phyloP scores from a whole-genome alignment of 1,139 yeast genomes.

The Tardiomyces depauwii region DNA sequence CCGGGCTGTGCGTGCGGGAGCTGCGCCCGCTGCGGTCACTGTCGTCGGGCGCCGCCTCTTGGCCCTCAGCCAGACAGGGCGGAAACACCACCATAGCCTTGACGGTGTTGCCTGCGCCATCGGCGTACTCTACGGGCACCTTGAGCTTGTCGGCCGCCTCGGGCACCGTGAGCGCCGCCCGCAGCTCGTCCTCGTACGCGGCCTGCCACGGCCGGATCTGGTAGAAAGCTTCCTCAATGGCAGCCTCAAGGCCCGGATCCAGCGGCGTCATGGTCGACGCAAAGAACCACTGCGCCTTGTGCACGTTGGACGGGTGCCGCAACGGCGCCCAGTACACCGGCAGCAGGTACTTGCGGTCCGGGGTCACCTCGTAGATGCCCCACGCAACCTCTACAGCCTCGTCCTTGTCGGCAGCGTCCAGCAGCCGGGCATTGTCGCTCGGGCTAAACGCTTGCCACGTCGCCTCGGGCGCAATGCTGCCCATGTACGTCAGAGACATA shows the following conservation, averaged over 20 bases:
- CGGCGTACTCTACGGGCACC: constrained; percentile 14
- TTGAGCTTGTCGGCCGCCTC: constrained; percentile 20
- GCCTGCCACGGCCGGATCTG: constrained; percentile 24
- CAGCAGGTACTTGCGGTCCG: constrained; percentile 13
- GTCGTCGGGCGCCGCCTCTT: constrained; percentile 5
- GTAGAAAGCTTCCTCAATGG: constrained; percentile 17
- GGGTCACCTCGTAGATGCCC: constrained; percentile 24
- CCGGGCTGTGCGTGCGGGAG: background rate
- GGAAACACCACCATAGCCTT: constrained; percentile 20
- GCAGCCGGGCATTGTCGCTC: constrained; percentile 20
- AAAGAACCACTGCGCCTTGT: constrained; percentile 27
- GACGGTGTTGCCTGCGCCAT: constrained; percentile 9
- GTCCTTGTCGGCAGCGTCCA: constrained; percentile 6
- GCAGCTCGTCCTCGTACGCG: constrained; percentile 22
- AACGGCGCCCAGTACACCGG: constrained; percentile 29
- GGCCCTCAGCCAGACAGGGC: constrained; percentile 12
- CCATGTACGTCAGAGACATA: constrained; percentile 14
- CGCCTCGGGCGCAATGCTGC: constrained; percentile 18
- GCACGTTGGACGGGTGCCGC: constrained; percentile 19
- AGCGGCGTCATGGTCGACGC: constrained; percentile 24
- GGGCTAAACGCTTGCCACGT: constrained; percentile 31
- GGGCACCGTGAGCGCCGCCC: constrained; percentile 22
- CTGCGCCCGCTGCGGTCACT: background rate
- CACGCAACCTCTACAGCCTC: constrained; percentile 25
- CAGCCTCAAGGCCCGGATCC: constrained; percentile 23